A percentile compares a stretch with the other conserved stretches of the same genome.
phyloP scores from a whole-genome alignment of 176 grass and related monocot genomes.

The Pharus latifolius region DNA sequence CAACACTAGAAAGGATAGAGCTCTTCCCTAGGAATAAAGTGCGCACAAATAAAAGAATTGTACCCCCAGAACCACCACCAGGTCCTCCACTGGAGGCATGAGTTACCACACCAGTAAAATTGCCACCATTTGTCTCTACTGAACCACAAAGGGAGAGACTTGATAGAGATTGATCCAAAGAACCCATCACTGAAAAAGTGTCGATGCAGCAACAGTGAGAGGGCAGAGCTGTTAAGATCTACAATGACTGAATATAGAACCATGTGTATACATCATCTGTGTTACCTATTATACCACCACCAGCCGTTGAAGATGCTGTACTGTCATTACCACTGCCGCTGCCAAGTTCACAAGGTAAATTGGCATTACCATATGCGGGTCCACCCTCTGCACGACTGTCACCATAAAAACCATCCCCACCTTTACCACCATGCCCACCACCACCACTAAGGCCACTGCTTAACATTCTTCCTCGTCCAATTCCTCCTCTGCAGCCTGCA shows the following conservation, averaged over 20 bases:
- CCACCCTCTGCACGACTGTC: constrained; percentile 48
- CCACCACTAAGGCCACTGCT: constrained; percentile 66
- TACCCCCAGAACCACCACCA: constrained; percentile 95
- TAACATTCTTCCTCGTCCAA: constrained; percentile 64
- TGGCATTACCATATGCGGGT: constrained; percentile 64
- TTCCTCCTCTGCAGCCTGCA: constrained; percentile 77
- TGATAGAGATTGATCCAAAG: constrained; percentile 66
- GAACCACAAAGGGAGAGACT: constrained; percentile 59
- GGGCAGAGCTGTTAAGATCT: constrained; percentile 8
- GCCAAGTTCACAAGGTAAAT: constrained; percentile 97
- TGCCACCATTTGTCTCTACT: constrained; percentile 83
- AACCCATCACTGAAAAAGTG: constrained; percentile 83
- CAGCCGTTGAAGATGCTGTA: constrained; percentile 55
- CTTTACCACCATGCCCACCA: constrained; percentile 92
- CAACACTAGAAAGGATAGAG: constrained; percentile 67
- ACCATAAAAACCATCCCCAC: constrained; percentile 53
- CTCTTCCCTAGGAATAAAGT: constrained; percentile 43
- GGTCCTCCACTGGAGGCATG: constrained; percentile 38
- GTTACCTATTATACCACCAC: constrained; percentile 92
- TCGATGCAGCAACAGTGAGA: constrained; percentile 5
- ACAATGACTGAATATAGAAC: constrained; percentile 8
- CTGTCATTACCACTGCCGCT: constrained; percentile 88
- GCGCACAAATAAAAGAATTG: constrained; percentile 82
- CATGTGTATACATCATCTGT: neutral
- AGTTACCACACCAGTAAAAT: constrained; percentile 27